phyloP scores from a whole-genome alignment of 2,329 filamentous ascomycete species.

The Nothopassalora personata region DNA sequence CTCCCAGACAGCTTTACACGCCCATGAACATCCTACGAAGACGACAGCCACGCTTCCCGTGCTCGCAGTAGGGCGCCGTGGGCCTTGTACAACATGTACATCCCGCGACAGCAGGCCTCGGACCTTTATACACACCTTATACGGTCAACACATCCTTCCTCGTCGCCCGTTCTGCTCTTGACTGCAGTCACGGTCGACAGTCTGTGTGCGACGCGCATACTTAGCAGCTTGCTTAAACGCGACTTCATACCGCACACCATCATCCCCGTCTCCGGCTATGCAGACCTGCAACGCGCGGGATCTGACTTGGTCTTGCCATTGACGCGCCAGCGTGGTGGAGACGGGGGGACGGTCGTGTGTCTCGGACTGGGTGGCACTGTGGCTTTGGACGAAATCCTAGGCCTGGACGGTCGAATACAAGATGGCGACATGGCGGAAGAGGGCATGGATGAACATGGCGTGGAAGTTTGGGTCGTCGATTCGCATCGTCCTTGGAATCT shows the following conservation, averaged over 20 bases:
- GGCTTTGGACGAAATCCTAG: constrained; percentile 74
- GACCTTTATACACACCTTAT: constrained; percentile 89
- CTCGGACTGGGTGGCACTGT: constrained; percentile 88
- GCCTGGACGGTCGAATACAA: constrained; percentile 57
- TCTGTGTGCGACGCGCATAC: constrained; percentile 88
- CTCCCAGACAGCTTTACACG: not conserved
- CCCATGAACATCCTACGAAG: constrained; percentile 1
- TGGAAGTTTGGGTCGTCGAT: constrained; percentile 93
- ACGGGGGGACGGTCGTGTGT: constrained; percentile 84
- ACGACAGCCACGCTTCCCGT: not conserved
- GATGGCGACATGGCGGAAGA: constrained; percentile 43
- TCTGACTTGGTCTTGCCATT: constrained; percentile 75
- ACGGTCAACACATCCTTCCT: constrained; percentile 79
- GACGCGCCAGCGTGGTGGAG: constrained; percentile 78
- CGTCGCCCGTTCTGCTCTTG: constrained; percentile 83
- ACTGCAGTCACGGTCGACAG: constrained; percentile 93
- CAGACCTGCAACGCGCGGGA: constrained; percentile 75
- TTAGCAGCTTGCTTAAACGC: constrained; percentile 88
- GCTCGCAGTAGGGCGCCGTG: not conserved
- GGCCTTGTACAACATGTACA: constrained; percentile 65
- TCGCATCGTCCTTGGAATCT: constrained; percentile 91
- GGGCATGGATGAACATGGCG: constrained; percentile 59
- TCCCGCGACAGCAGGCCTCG: constrained; percentile 81
- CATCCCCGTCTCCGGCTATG: constrained; percentile 88
- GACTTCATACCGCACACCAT: constrained; percentile 98